Percentiles rank a stretch among this genome's conserved stretches.
Conservation (phyloP, 169 alveolate species). For the Plasmodium gallinaceum region DNA sequence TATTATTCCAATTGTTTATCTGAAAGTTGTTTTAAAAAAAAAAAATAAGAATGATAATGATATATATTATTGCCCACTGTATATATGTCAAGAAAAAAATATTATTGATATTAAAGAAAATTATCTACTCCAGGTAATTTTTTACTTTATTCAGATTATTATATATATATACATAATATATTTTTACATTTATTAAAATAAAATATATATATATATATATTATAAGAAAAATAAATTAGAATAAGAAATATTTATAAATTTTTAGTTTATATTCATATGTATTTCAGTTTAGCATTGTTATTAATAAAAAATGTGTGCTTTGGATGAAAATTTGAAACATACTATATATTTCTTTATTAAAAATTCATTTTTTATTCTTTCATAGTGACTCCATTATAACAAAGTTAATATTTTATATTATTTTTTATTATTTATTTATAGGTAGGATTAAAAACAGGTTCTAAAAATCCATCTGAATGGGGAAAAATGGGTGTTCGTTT, state of each 20-base stretch:
- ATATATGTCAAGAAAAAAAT: conserved; percentile 87
- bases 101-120: conserved; percentile 81
- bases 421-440: conserved; percentile 2
- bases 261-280: too few relatives aligned
- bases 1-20: conserved; percentile 93
- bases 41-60: conserved; percentile 81
- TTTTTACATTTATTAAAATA: neutral
- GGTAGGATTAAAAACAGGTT: conserved; percentile 62
- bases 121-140: conserved; percentile 45
- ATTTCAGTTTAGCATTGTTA: too few relatives aligned
- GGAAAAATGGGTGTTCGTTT: conserved; percentile 75
- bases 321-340: too few relatives aligned
- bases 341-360: too few relatives aligned
- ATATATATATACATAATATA: neutral
- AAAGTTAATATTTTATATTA: neutral
- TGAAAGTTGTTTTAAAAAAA: conserved; percentile 92
- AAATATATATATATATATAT: neutral
- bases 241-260: neutral
- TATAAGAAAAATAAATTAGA: neutral
- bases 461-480: conserved; percentile 73
- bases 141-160: neutral
- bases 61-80: conserved; percentile 93
- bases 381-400: too few relatives aligned
- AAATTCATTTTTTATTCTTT: conserved; percentile 5
- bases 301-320: too few relatives aligned